Base-by-base conservation (phyloP, 169 alveolate genomes). In the Eimeria falciformis region DNA sequence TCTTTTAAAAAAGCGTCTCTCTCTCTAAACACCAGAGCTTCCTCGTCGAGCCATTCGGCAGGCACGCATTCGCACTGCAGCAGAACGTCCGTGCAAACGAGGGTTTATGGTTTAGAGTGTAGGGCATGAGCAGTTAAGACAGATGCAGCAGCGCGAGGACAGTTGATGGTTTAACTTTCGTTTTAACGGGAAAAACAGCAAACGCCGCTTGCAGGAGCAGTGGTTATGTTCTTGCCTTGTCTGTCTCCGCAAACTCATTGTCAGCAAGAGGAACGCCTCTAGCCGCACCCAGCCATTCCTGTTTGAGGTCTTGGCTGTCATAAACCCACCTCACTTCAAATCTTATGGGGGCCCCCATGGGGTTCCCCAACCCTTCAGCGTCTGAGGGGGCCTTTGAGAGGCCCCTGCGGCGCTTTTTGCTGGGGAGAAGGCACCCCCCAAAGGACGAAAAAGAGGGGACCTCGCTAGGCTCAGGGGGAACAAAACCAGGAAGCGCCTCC, bases 11-110 rank as follows among this genome's bases (percentile, higher is more conserved):
- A 58, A n/a, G 18, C 71, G 21, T 7, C 27, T n/a, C 9, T 27
- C 29, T 9, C 18, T 5, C 9, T 9, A 9, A 58, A 9, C 9
- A 58, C 71, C 71, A 58, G 9, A 7, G 71, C 71, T 27, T 58
- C 71, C 27, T 58, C 71, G 71, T 58, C 71, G 71, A 58, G 71
- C 71, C 71, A 58, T 27, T 58, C 71, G 33, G 71, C 71, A n/a
- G 71, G 71, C 71, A 58, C 71, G 33, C 27, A 9, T 21, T 58
- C 71, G 27, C 71, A 58, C 71, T 58, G 71, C 71, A 58, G 71
- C 71, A n/a, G 27, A 7, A 58, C n/a, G n/a, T n/a, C n/a, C n/a
- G n/a, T n/a, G n/a, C n/a, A n/a, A n/a, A n/a, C n/a, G n/a, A n/a
- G n/a, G n/a, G n/a, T n/a, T n/a, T n/a, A n/a, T n/a, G n/a, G n/a